Evolutionary conservation across 257 asterid species (phyloP).

Genomic region (Fraxinus pennsylvanica): DNA sequence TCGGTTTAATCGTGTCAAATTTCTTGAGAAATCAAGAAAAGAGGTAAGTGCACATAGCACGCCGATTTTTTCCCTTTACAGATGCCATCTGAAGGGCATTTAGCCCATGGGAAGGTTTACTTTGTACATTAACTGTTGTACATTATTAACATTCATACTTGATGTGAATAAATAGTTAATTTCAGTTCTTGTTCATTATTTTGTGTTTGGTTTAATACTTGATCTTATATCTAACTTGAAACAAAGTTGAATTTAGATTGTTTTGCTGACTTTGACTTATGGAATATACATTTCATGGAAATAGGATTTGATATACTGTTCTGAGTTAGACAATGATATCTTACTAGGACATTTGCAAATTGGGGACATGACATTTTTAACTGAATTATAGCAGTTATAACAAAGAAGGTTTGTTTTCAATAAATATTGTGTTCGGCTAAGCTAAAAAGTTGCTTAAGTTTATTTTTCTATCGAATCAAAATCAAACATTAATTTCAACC

Average conservation of each 20-base stretch:
- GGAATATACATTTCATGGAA: neutral
- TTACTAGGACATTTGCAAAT: no score
- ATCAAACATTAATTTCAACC: no score
- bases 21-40: conserved; percentile 7
- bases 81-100: conserved; percentile 15
- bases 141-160: conserved; percentile 16
- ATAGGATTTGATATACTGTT: neutral
- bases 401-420: no score
- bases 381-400: no score
- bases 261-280: neutral
- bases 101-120: conserved; percentile 14
- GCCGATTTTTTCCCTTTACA: conserved; percentile 9
- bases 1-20: conserved; percentile 9
- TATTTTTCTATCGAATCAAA: no score
- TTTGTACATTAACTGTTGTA: conserved; percentile 28
- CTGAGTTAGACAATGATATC: no score
- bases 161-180: conserved; percentile 25
- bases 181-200: neutral
- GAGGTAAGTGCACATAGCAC: conserved; percentile 5
- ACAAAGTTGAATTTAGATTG: neutral
- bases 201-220: neutral
- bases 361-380: no score
- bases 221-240: neutral
- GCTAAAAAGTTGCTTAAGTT: no score
- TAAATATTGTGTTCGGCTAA: no score